Evolutionary conservation across 1,284 basidiomycete species (phyloP), one percentile per base, ranked within the genome.

Genomic region (Cutaneotrichosporon arboriforme): DNA sequence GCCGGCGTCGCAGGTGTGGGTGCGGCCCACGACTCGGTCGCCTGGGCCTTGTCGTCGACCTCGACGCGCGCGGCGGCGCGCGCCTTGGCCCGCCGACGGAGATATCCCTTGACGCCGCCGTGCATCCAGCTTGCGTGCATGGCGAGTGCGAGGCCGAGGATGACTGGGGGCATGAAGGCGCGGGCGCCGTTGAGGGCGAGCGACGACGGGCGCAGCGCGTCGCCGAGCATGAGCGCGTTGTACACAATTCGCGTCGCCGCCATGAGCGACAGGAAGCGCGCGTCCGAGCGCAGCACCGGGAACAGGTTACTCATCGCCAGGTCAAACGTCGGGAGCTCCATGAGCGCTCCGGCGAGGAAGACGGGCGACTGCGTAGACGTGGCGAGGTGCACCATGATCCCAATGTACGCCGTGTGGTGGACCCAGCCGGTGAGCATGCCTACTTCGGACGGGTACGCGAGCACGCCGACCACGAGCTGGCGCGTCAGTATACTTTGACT

Each of bases 321-420:
- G 35, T 83, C 63, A 57, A 83, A 79, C 0, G 83, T 84, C 7
- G 83, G 83, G 22, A 83, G 65, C 81, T 84, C 83, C 83, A 84
- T 83, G 35, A 78, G 59, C 3, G 77, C 75, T 4, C 69, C 76
- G 12, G 81, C 60, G 42, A 77, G 72, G 60, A 84, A 83, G 14
- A 83, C 68, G 45, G 79, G 76, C 4, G 77, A 66, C 74, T 77
- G 78, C 3, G 60, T 65, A 7, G 64, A 59, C 35, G 75, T 68
- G 18, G 79, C 66, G 2, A 79, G 65, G 58, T 79, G 69, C 41
- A 80, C 72, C 55, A 81, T 78, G 17, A 84, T 65, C 23, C 73
- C 66, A 37, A 82, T 67, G 62, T 84, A 84, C 10, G 79, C 66
- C 61, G 73, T 68, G 64, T 84, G 83, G 59, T 84, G 83, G 22